Conservation (phyloP, 2,329 filamentous ascomycete genomes). For the Paramyrothecium sp. region DNA sequence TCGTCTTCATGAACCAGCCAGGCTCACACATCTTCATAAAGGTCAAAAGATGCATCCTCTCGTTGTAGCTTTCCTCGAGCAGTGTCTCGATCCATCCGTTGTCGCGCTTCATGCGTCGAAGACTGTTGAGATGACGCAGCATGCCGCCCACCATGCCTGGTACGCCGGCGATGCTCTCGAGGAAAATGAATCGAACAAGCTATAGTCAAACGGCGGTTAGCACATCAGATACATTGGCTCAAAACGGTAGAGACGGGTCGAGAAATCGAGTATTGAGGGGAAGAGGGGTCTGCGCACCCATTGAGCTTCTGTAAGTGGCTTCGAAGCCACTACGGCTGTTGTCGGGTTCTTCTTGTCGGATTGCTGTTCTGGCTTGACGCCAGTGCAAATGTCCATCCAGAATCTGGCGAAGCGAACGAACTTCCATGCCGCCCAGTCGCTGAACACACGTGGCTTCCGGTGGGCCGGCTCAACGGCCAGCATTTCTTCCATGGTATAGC, state of each 20-base stretch:
- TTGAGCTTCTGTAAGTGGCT: slow-evolving; percentile 77
- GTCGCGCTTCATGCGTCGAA: slow-evolving; percentile 84
- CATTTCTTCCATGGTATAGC: slow-evolving; percentile 81
- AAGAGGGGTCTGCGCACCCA: slow-evolving; percentile 52
- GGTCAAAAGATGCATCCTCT: slow-evolving; percentile 88
- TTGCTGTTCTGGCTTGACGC: slow-evolving; percentile 69
- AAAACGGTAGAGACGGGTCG: neutral
- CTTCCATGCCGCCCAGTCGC: slow-evolving; percentile 76
- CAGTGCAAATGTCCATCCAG: slow-evolving; percentile 79
- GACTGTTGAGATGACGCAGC: slow-evolving; percentile 81
- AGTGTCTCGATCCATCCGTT: slow-evolving; percentile 97
- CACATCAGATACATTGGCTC: neutral
- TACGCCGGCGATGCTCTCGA: slow-evolving; percentile 92
- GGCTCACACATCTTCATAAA: slow-evolving; percentile 82
- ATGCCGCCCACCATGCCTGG: slow-evolving; percentile 97
- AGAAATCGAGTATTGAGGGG: neutral
- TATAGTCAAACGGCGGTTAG: slow-evolving; percentile 18
- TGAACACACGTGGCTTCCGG: slow-evolving; percentile 67
- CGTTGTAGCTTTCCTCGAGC: slow-evolving; percentile 87
- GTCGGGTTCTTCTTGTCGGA: slow-evolving; percentile 57
- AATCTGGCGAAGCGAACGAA: slow-evolving; percentile 75
- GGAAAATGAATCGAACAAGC: slow-evolving; percentile 84
- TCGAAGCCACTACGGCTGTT: slow-evolving; percentile 48
- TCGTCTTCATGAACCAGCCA: slow-evolving; percentile 84
- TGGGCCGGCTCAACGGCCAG: slow-evolving; percentile 71